phyloP scores from a whole-genome alignment of 208 protist genomes.

The Trypanosoma melophagium region DNA sequence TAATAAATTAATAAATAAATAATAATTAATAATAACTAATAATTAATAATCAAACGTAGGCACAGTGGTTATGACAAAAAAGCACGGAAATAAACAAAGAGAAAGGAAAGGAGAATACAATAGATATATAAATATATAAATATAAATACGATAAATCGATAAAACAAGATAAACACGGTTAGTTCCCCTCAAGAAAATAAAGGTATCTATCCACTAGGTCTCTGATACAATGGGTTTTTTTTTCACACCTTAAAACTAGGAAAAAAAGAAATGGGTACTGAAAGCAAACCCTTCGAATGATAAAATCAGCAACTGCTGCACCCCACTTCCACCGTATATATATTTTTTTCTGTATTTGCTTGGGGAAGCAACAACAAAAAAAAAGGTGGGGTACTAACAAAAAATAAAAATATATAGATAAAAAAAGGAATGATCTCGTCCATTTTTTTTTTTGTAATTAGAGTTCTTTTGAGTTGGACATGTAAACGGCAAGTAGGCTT shows the following conservation, averaged over 20 bases:
- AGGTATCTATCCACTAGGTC: background rate
- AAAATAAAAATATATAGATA: too few relatives aligned
- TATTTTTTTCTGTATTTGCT: background rate
- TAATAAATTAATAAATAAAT: too few relatives aligned
- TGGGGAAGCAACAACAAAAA: background rate
- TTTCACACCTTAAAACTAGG: background rate
- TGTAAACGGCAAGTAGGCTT: constrained; percentile 30
- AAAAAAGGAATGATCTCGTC: background rate
- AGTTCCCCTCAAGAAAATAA: background rate
- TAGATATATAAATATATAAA: constrained; percentile 16
- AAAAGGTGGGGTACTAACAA: too few relatives aligned
- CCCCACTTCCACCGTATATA: background rate
- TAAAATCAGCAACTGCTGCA: too few relatives aligned
- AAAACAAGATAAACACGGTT: background rate
- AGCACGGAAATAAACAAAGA: too few relatives aligned
- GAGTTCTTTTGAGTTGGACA: constrained; percentile 21
- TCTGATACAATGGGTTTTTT: background rate
- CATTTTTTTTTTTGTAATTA: background rate
- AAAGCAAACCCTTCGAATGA: background rate
- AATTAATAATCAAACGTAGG: too few relatives aligned
- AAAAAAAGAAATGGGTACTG: too few relatives aligned
- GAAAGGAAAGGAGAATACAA: background rate
- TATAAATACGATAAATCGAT: background rate
- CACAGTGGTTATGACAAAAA: too few relatives aligned
- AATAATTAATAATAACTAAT: too few relatives aligned